phyloP scores from a whole-genome alignment of 495 filamentous ascomycete genomes.

The Stereocaulon alpinum region DNA sequence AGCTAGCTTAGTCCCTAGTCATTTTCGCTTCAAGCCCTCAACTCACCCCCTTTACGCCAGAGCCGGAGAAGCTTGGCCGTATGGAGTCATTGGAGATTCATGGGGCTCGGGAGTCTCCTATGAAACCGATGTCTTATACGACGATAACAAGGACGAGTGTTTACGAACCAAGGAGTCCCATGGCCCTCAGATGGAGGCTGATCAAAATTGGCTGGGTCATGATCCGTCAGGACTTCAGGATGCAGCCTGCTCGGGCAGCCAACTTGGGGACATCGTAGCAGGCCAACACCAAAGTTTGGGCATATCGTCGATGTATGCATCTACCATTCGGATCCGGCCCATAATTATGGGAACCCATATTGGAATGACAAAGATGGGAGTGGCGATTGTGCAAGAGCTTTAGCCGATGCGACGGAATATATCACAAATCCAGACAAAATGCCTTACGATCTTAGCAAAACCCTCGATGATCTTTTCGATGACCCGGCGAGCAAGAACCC shows the following conservation, averaged over 20 bases:
- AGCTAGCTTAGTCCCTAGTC: no score
- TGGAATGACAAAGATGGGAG: not conserved
- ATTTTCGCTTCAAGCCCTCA: no score
- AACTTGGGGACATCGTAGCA: not conserved
- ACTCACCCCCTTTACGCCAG: not conserved
- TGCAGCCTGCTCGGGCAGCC: conserved; percentile 8
- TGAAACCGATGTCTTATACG: not conserved
- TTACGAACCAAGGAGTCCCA: conserved; percentile 2
- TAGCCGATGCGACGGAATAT: not conserved
- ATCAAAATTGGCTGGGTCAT: not conserved
- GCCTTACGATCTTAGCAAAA: not conserved
- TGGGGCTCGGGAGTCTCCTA: conserved; percentile 7
- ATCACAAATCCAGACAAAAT: conserved; percentile 1
- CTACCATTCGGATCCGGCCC: conserved; percentile 4
- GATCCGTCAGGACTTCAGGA: not conserved
- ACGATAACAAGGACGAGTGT: not conserved
- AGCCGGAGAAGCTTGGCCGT: conserved; percentile 3
- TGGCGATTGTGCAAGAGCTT: conserved; percentile 5
- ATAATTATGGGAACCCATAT: conserved; percentile 7
- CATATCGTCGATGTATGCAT: conserved; percentile 12
- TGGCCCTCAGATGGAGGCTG: conserved; percentile 7
- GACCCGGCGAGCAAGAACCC: not conserved
- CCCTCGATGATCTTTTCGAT: not conserved
- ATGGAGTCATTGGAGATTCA: conserved; percentile 9
- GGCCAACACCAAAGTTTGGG: conserved; percentile 8